Base-by-base conservation (phyloP, 208 protist genomes). In the Crithidia mellificae region DNA sequence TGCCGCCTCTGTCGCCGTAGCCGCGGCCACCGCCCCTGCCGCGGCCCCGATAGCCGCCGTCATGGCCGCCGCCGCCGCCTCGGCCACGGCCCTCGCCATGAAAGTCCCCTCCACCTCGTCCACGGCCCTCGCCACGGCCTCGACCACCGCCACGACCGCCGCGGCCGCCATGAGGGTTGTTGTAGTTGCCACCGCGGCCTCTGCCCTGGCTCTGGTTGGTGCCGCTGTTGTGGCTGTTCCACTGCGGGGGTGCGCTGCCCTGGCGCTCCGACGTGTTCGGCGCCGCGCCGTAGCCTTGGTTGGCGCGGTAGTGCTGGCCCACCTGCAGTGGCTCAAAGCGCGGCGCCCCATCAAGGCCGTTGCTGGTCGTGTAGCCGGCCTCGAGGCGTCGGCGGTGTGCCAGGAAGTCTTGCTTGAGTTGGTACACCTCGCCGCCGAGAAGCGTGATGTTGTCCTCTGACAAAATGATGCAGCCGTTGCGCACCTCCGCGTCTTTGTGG, bases 381-480 rank as follows among this genome's bases (percentile, higher is more conserved):
- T 90, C 80, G 25, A 80, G 59, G 24, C 83, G 85, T 11, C 74
- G 74, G 15, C 80, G 77, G 58, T 77, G 67, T 0, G 70, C 74
- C 5, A 90, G 70, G 56, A 87, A 91, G 58, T 95, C 87, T 30
- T 80, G 77, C 63, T 86, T 85, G 14, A 95, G 65, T 57, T 92
- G 81, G 12, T 77, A 43, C 50, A 93, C 90, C 59, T 91, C 86
- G 3, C 87, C 90, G 8, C 85, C 85, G 7, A 93, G 75, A 6
- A 77, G 54, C 17, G 77, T 72, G 5, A 92, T 59, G 54, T 70
- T 83, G 29, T 76, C 72, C 14, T 93, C 87, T 14, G 77, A 80
- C 74, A 95, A 71, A 32, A 93, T 84, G 63, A 95, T 81, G 44
- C 75, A 75, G 12, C 90, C 87, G 68, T 89, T 88, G 47, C 75